These are phyloP conservation scores for Aspergillus sp. DNA, from an alignment of 2,329 filamentous ascomycete genomes.

Conservation along the genomic window DNA sequence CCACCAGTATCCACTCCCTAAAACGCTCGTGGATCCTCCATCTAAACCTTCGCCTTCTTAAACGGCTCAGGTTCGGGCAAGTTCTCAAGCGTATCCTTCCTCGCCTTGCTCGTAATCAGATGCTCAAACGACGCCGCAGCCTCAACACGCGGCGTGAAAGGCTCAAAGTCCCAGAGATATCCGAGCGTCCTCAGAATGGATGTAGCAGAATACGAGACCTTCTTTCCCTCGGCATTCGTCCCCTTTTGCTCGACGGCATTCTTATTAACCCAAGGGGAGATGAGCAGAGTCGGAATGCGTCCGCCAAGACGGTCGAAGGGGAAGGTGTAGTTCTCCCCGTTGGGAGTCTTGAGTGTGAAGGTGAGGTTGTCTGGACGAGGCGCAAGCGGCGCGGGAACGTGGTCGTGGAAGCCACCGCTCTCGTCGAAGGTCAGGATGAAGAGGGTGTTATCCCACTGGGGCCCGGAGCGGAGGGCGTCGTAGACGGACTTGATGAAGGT, in stretches of 20 bases:
- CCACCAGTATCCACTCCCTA: too few species aligned
- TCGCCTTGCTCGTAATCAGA: constrained; percentile 25
- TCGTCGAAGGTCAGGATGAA: constrained; percentile 46
- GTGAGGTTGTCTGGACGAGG: constrained; percentile 38
- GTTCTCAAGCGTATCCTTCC: constrained; percentile 29
- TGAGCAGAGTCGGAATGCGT: constrained; percentile 35
- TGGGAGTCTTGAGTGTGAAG: constrained; percentile 37
- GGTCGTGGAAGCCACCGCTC: constrained; percentile 45
- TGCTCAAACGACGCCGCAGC: constrained; percentile 37
- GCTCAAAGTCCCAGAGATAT: constrained; percentile 42
- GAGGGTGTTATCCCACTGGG: constrained; percentile 42
- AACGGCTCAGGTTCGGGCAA: constrained; percentile 26
- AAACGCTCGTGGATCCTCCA: not conserved
- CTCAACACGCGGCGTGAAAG: constrained; percentile 35
- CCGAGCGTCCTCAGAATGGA: constrained; percentile 37
- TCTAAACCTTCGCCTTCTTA: constrained; percentile 6
- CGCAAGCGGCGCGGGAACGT: constrained; percentile 41
- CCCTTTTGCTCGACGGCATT: constrained; percentile 38
- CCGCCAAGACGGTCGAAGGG: constrained; percentile 35
- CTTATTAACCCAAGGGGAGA: constrained; percentile 38
- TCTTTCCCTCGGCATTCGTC: constrained; percentile 25
- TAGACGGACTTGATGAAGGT: constrained; percentile 42
- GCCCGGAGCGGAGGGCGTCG: constrained; percentile 39
- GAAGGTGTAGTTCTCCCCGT: constrained; percentile 34
- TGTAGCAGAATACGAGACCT: constrained; percentile 33